Conservation (phyloP, 192 early-diverging fungal genomes). For the Entrophospora sp. region DNA sequence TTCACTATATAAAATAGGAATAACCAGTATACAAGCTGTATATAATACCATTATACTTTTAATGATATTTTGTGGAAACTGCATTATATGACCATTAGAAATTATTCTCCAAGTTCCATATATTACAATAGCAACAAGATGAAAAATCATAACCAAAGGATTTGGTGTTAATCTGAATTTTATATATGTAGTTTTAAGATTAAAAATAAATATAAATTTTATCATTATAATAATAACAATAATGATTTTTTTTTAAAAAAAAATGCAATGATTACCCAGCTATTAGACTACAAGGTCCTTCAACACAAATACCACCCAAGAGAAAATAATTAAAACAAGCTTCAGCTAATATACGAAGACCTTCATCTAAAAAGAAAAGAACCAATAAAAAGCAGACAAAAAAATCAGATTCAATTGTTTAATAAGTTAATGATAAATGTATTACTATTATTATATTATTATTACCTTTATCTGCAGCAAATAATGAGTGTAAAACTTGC, state of each 20-base stretch:
- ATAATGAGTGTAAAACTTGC: conserved; percentile 82
- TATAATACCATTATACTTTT: conserved; percentile 37
- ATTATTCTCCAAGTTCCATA: conserved; percentile 52
- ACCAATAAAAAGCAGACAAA: too few relatives aligned
- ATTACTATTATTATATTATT: too few relatives aligned
- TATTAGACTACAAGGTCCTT: conserved; percentile 76
- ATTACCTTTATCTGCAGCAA: conserved; percentile 71
- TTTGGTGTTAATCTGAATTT: conserved; percentile 53
- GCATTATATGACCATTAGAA: conserved; percentile 35
- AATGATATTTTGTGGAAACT: conserved; percentile 38
- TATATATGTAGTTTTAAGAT: not conserved
- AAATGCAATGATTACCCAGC: too few relatives aligned
- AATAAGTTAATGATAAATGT: too few relatives aligned
- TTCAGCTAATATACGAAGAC: conserved; percentile 64
- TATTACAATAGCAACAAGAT: conserved; percentile 89
- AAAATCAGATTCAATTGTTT: too few relatives aligned
- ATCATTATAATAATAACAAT: too few relatives aligned
- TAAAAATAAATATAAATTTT: not conserved
- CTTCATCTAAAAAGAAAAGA: too few relatives aligned
- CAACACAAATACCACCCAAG: conserved; percentile 71
- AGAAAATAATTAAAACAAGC: conserved; percentile 85
- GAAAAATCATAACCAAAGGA: conserved; percentile 69
- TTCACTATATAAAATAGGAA: conserved; percentile 45
- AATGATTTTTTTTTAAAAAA: too few relatives aligned
- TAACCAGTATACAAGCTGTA: conserved; percentile 32